Evolutionary conservation across 495 filamentous ascomycete species (phyloP).

Genomic region (Penicillium silybi): DNA sequence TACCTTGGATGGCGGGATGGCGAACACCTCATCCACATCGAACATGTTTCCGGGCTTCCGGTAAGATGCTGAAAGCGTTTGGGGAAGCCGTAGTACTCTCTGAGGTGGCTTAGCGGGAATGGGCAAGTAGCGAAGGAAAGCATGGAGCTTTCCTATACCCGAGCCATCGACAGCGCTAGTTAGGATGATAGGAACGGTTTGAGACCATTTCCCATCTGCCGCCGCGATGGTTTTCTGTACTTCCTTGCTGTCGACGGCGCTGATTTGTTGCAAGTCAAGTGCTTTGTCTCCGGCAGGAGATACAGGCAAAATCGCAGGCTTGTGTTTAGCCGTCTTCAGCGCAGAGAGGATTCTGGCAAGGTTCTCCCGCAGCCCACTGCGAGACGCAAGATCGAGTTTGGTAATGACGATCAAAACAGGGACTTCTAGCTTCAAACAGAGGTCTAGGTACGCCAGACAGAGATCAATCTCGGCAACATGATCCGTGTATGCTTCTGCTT

Average conservation of each 20-base stretch:
- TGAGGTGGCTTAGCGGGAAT: conserved; percentile 55
- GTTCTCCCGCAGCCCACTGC: conserved; percentile 59
- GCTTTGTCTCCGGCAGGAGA: conserved; percentile 36
- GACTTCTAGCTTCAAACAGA: conserved; percentile 74
- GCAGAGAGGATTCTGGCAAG: conserved; percentile 70
- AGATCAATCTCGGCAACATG: conserved; percentile 59
- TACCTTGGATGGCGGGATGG: conserved; percentile 52
- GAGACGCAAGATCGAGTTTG: conserved; percentile 84
- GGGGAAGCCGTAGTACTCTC: conserved; percentile 20
- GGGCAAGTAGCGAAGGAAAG: conserved; percentile 73
- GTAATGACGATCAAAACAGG: conserved; percentile 81
- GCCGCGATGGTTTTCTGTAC: conserved; percentile 47
- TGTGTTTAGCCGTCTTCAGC: conserved; percentile 69
- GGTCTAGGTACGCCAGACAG: conserved; percentile 74
- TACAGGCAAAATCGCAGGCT: conserved; percentile 61
- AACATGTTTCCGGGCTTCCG: conserved; percentile 56
- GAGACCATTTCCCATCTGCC: conserved; percentile 39
- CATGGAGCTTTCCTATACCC: conserved; percentile 77
- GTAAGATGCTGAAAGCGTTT: conserved; percentile 24
- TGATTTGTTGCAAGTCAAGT: conserved; percentile 36
- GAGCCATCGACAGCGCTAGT: conserved; percentile 83
- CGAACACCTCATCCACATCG: conserved; percentile 82
- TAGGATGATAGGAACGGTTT: conserved; percentile 77
- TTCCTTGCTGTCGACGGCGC: conserved; percentile 43
- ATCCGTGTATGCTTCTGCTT: conserved; percentile 48